Percentiles rank a stretch among this genome's conserved stretches.
Conservation (phyloP, 169 alveolate genomes). For the Plasmodium vivax region DNA sequence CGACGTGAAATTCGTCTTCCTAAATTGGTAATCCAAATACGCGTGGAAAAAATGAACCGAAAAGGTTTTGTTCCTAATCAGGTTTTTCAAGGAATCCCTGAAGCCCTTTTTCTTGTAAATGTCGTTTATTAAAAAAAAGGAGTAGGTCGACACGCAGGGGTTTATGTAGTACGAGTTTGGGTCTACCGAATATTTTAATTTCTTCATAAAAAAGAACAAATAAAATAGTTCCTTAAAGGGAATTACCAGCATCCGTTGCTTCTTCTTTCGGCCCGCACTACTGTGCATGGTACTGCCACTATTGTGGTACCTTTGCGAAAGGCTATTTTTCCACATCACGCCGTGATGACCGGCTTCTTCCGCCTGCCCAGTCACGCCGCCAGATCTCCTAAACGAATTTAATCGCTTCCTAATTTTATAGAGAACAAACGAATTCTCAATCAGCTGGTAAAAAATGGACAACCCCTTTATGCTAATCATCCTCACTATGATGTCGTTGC, state of each 20-base stretch:
- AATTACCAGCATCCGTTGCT: slow-evolving; percentile 9
- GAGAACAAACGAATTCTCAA: slow-evolving; percentile 61
- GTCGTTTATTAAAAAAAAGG: slow-evolving; percentile 53
- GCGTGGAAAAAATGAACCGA: slow-evolving; percentile 30
- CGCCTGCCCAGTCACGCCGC: background rate
- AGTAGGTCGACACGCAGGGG: slow-evolving; percentile 61
- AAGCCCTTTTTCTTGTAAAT: background rate
- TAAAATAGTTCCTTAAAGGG: slow-evolving; percentile 70
- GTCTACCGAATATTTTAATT: slow-evolving; percentile 71
- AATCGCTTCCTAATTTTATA: slow-evolving; percentile 56
- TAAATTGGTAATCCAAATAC: slow-evolving; percentile 30
- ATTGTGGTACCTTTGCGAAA: background rate
- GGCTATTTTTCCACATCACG: background rate
- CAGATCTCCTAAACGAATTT: background rate
- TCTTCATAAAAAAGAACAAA: slow-evolving; percentile 69
- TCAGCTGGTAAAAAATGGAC: slow-evolving; percentile 60
- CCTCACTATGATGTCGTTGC: slow-evolving; percentile 67
- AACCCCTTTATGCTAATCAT: slow-evolving; percentile 72
- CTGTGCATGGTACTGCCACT: background rate
- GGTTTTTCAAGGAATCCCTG: background rate
- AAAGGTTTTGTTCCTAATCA: slow-evolving; percentile 33
- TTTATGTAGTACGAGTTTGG: slow-evolving; percentile 61
- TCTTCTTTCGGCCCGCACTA: background rate
- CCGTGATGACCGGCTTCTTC: background rate
- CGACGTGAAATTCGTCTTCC: background rate